Percentiles rank a stretch among this genome's conserved stretches.
phyloP scores from a whole-genome alignment of 768 basidiomycete genomes.

The Macrocybe gigantea region DNA sequence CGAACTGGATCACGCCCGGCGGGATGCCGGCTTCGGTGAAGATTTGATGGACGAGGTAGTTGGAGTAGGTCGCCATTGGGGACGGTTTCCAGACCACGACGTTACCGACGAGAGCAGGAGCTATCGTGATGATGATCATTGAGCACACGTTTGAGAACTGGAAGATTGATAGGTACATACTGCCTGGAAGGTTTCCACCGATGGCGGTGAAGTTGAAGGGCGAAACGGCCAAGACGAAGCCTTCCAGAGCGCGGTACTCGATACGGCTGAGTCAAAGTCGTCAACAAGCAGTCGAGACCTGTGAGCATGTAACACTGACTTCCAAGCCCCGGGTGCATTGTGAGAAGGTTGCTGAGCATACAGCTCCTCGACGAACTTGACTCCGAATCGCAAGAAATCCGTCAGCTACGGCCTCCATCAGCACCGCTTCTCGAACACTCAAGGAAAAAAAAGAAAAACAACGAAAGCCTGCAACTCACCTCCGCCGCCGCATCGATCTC shows the following conservation, averaged over 20 bases:
- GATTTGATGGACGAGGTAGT: conserved; percentile 88
- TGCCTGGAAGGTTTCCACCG: conserved; percentile 85
- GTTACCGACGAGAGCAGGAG: conserved; percentile 92
- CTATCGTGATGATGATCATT: conserved; percentile 25
- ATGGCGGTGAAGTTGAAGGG: conserved; percentile 99
- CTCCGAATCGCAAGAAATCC: conserved; percentile 96
- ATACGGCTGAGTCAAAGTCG: conserved; percentile 54
- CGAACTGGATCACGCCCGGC: conserved; percentile 93
- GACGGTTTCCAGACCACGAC: conserved; percentile 97
- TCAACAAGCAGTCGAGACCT: neutral
- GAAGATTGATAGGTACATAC: conserved; percentile 9
- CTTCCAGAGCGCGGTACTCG: conserved; percentile 97
- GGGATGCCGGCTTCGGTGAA: conserved; percentile 93
- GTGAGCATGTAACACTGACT: conserved; percentile 49
- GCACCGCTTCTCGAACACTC: neutral
- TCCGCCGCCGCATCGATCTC: conserved; percentile 99
- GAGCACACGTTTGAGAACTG: neutral
- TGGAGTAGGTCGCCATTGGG: conserved; percentile 91
- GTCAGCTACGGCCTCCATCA: conserved; percentile 41
- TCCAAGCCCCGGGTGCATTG: conserved; percentile 88
- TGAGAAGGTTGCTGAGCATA: conserved; percentile 86
- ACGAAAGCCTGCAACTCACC: conserved; percentile 37
- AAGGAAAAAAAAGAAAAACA: neutral
- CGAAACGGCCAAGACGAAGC: conserved; percentile 95
- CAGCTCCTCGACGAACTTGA: conserved; percentile 94